phyloP scores from a whole-genome alignment of 2,329 filamentous ascomycete species.

The Esteya vermicola region DNA sequence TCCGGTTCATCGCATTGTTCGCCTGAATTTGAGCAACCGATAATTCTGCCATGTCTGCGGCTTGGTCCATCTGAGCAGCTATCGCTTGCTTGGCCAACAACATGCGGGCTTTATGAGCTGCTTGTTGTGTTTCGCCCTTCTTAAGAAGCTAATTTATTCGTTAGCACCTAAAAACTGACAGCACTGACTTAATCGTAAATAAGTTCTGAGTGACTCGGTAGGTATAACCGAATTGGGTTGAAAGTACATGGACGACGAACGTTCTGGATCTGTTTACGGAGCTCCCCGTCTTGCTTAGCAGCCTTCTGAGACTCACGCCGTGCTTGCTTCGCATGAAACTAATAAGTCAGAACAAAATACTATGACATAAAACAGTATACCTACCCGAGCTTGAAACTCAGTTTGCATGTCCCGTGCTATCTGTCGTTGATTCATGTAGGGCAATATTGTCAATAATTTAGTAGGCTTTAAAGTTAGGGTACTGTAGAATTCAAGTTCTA shows the following conservation, averaged over 20 bases:
- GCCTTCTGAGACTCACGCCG: conserved; percentile 47
- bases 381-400: conserved; percentile 45
- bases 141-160: conserved; percentile 36
- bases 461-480: no score
- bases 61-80: conserved; percentile 49
- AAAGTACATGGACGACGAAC: conserved; percentile 13
- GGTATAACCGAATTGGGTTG: no score
- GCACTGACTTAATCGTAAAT: no score
- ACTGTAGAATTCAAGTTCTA: no score
- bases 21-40: conserved; percentile 47
- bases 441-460: no score
- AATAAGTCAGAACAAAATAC: background rate
- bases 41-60: conserved; percentile 49
- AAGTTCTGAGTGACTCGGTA: no score
- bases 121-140: conserved; percentile 48
- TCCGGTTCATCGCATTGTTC: conserved; percentile 51
- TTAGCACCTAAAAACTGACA: background rate
- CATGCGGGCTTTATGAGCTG: conserved; percentile 49
- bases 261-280: conserved; percentile 50
- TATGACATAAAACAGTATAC: background rate
- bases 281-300: conserved; percentile 42
- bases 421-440: conserved; percentile 43
- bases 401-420: conserved; percentile 46
- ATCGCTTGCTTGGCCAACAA: conserved; percentile 47
- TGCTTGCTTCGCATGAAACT: conserved; percentile 49